These are phyloP conservation scores for Suillus brevipes DNA, from an alignment of 768 basidiomycete species.

Conservation along the genomic window DNA sequence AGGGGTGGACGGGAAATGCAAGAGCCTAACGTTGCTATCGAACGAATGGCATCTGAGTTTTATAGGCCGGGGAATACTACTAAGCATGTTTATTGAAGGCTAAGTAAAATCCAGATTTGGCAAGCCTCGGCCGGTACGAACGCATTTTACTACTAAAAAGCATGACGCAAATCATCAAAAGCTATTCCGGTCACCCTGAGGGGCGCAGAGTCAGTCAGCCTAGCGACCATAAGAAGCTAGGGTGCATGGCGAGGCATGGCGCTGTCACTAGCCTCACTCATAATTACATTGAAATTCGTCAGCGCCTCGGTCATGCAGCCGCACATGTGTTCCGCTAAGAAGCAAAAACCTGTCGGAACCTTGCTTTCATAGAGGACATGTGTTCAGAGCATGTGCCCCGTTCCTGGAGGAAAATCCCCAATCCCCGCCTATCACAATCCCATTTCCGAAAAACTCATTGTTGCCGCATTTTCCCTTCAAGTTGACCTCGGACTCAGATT, in stretches of 20 bases:
- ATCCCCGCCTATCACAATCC: not conserved
- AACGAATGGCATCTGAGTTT: slow-evolving; percentile 8
- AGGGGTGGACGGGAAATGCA: not conserved
- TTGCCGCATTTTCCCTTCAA: not conserved
- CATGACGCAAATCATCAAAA: not conserved
- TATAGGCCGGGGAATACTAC: slow-evolving; percentile 16
- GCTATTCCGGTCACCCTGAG: not conserved
- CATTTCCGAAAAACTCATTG: not conserved
- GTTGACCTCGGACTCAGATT: slow-evolving; percentile 3
- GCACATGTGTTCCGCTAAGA: not conserved
- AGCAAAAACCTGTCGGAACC: not conserved
- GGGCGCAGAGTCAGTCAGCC: not conserved
- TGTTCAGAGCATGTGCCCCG: not conserved
- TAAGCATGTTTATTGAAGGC: slow-evolving; percentile 1
- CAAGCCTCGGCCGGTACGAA: not conserved
- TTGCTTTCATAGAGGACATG: slow-evolving; percentile 1
- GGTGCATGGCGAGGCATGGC: not conserved
- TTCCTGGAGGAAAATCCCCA: not conserved
- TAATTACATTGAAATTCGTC: not conserved
- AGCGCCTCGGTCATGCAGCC: not conserved
- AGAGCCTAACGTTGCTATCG: not conserved
- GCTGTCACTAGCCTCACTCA: not conserved
- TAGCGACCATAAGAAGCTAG: not conserved
- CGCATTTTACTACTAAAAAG: slow-evolving; percentile 6
- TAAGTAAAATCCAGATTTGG: not conserved